Evolutionary conservation across 2,329 filamentous ascomycete genomes (phyloP).

Genomic region (Penicillium sp.): DNA sequence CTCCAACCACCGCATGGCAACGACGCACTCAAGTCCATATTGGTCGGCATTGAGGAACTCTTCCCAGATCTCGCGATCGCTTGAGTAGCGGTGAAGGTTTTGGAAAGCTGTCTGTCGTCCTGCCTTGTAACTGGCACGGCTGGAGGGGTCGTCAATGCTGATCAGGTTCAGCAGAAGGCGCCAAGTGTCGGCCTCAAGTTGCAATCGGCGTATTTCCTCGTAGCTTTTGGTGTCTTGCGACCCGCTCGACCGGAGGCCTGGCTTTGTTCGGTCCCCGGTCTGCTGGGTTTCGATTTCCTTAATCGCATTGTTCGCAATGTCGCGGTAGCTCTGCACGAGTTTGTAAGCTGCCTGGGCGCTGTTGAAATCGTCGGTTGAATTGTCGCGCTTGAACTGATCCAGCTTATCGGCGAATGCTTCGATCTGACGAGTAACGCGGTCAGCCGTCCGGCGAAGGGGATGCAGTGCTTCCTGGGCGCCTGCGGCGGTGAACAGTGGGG

Average conservation of each 20-base stretch:
- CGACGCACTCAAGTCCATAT: conserved; percentile 71
- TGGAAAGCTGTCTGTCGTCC: conserved; percentile 40
- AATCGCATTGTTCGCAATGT: conserved; percentile 52
- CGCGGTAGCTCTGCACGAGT: conserved; percentile 62
- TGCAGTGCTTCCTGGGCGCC: conserved; percentile 53
- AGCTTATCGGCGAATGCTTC: conserved; percentile 81
- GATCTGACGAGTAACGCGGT: conserved; percentile 74
- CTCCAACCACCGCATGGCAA: conserved; percentile 84
- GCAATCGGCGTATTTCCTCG: conserved; percentile 56
- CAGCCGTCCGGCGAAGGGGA: conserved; percentile 62
- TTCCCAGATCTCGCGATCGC: conserved; percentile 63
- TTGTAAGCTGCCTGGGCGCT: conserved; percentile 63
- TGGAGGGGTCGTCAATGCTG: conserved; percentile 61
- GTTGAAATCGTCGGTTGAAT: conserved; percentile 50
- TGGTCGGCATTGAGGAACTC: conserved; percentile 72
- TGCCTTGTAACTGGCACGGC: conserved; percentile 36
- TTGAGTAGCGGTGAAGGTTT: conserved; percentile 54
- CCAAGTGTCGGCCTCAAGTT: conserved; percentile 88
- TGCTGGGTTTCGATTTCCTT: conserved; percentile 42
- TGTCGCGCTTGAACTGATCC: conserved; percentile 66
- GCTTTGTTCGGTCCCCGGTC: conserved; percentile 39
- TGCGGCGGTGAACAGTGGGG: conserved; percentile 43
- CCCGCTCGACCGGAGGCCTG: conserved; percentile 27
- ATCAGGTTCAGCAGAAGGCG: conserved; percentile 75
- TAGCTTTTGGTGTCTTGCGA: conserved; percentile 25